Base-by-base conservation (phyloP, 257 asterid genomes). In the Forsythia suspensa region DNA sequence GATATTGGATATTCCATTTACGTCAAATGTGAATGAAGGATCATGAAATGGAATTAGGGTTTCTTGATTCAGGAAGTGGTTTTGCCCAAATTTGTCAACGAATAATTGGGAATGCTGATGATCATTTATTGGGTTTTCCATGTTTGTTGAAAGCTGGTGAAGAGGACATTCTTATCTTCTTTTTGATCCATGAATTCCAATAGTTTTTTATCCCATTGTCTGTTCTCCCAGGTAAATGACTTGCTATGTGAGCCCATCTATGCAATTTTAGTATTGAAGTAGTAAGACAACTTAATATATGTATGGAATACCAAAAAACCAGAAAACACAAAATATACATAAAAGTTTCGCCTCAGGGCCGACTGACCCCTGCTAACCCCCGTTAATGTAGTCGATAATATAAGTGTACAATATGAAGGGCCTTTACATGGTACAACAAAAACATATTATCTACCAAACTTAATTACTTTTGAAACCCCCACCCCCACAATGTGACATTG, bases 111-210 rank as follows among this genome's bases (percentile, higher is more conserved):
- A 37, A 43, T 9, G 85, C 78, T 84, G 90, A 0, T 81, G 51
- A 18, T 7, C 0, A 55, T 0, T 73, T 18, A 3, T 75, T 79
- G 3, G 84, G 80, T 4, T 4, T 7, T 77, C 21, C 10, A 81
- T 39, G 29, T 73, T 68, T 52, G 84, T 59, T 21, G 88, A 79
- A 79, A 4, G 85, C 12, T 51, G 86, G 37, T 10, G 65, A 16
- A 2, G 88, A 71, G 74, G 97, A 74, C 46, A 90, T 92, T 82
- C 91, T 75, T 8, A 92, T 79, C 77, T 94, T 94, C 87, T 92
- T 94, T 75, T 94, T 94, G 68, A 94, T 94, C 98, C 98, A 92
- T 20, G 98, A 94, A 11, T 94, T 94, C 98, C 98, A 94, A 4
- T 94, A 94, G 80, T 94, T 94, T 76, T 94, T 94, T 66, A 94